phyloP scores from a whole-genome alignment of 306 rosid species.

The Hippophae rhamnoides region DNA sequence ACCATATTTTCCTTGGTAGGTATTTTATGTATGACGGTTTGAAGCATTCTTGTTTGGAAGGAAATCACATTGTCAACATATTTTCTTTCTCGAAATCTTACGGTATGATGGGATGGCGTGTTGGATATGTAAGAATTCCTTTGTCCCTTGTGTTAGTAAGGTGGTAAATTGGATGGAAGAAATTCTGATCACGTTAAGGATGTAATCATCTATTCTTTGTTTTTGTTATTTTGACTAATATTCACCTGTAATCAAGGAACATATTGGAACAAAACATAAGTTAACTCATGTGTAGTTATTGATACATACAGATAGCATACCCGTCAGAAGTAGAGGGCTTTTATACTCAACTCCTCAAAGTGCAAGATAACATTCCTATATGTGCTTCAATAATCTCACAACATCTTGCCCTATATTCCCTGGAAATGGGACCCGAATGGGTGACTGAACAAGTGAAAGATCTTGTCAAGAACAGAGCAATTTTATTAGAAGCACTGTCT shows the following conservation, averaged over 20 bases:
- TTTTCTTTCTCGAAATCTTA: conserved; percentile 94
- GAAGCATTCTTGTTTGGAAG: conserved; percentile 80
- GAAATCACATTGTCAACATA: conserved; percentile 73
- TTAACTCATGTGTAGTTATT: background rate
- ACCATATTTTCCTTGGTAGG: conserved; percentile 21
- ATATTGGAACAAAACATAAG: too few relatives aligned
- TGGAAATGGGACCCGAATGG: conserved; percentile 75
- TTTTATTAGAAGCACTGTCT: conserved; percentile 54
- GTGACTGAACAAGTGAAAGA: conserved; percentile 54
- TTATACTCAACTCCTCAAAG: conserved; percentile 74
- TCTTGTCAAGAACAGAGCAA: conserved; percentile 55
- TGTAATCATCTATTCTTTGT: too few relatives aligned
- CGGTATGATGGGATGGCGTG: conserved; percentile 99
- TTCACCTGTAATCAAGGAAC: too few relatives aligned
- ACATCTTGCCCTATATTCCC: conserved; percentile 69
- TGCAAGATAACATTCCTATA: conserved; percentile 96
- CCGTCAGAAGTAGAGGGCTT: conserved; percentile 78
- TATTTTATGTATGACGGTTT: conserved; percentile 88
- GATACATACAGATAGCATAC: conserved; percentile 73
- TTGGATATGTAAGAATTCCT: conserved; percentile 72
- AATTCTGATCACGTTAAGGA: too few relatives aligned
- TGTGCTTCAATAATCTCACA: conserved; percentile 90
- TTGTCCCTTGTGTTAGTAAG: background rate
- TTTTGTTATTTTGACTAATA: too few relatives aligned
- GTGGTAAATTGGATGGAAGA: too few relatives aligned